Base-by-base conservation (phyloP, 179 eudicot species). In the Amaranthus tricolor region DNA sequence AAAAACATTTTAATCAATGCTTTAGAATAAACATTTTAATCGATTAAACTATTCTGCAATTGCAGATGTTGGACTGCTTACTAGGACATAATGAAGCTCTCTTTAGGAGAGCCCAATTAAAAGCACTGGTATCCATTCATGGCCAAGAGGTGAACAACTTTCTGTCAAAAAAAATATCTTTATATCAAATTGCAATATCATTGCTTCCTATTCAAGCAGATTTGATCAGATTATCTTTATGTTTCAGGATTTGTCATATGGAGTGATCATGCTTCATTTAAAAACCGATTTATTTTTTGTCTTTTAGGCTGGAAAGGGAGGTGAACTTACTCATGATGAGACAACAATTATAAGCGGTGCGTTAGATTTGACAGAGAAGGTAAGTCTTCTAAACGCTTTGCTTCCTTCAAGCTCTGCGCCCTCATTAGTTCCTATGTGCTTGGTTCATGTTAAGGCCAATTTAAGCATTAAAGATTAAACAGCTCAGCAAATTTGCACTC, bases 261-360 rank as follows among this genome's bases (percentile, higher is more conserved):
- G 66, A 47, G 63, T 57, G 50, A 7, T 62, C 66, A 62, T 6
- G 43, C 64, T 70, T 64, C 24, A 24, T 68, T 52, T 66, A 0
- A 10, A 45, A 43, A 53, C 74, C 24, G 16, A 61, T 56, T 68
- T 56, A 50, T 17, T 58, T 67, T 56, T 77, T 53, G 63, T 55
- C 68, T 68, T 80, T 72, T 70, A 93, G 98, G 98, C 95, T 71
- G 98, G 98, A 76, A 91, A 90, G 84, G 98, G 98, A 67, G 98
- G 98, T 80, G 98, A 93, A 75, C 98, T 93, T 65, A 91, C 98
- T 3, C 97, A 89, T 74, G 98, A 93, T 73, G 98, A 93, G 85
- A 88, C 97, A 61, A 93, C 98, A 69, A 93, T 93, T 71, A 93
- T 93, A 52, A 91, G 93, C 76, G 98, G 98, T 74, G 98, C 98